These are phyloP conservation scores for Macrophomina phaseolina DNA, from an alignment of 2,329 filamentous ascomycete genomes.

Conservation along the genomic window DNA sequence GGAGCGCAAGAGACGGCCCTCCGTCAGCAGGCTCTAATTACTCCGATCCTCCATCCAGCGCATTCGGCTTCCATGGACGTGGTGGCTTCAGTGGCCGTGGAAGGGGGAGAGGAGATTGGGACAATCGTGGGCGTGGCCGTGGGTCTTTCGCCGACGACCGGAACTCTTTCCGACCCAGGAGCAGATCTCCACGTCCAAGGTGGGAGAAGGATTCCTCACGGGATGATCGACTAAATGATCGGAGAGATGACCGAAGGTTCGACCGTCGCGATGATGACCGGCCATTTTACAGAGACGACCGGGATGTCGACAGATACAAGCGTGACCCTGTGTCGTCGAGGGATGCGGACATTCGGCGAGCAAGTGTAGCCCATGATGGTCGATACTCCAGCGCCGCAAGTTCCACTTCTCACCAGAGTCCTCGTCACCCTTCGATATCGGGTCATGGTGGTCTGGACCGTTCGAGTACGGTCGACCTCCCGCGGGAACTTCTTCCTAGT, in stretches of 20 bases:
- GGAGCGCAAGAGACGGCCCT: conserved; percentile 75
- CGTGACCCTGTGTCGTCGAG: conserved; percentile 34
- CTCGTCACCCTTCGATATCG: conserved; percentile 23
- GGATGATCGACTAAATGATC: conserved; percentile 47
- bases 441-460: conserved; percentile 17
- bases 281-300: conserved; percentile 42
- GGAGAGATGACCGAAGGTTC: conserved; percentile 50
- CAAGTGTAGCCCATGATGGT: conserved; percentile 26
- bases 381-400: conserved; percentile 9
- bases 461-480: conserved; percentile 10
- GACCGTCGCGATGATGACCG: conserved; percentile 52
- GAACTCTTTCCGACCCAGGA: conserved; percentile 67
- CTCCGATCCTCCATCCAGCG: conserved; percentile 68
- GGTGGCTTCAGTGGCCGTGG: conserved; percentile 55
- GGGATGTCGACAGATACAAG: conserved; percentile 49
- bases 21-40: conserved; percentile 73
- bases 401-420: conserved; percentile 20
- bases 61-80: conserved; percentile 42
- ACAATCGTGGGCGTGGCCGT: conserved; percentile 56
- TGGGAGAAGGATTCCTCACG: conserved; percentile 55
- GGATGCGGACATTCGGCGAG: conserved; percentile 29
- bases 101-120: conserved; percentile 58
- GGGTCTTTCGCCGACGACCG: conserved; percentile 52
- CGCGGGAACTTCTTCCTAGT: conserved; percentile 29
- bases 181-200: conserved; percentile 67